Evolutionary conservation across 1,284 basidiomycete genomes (phyloP), one percentile per base, ranked within the genome.

Genomic region (Boletus putidus): DNA sequence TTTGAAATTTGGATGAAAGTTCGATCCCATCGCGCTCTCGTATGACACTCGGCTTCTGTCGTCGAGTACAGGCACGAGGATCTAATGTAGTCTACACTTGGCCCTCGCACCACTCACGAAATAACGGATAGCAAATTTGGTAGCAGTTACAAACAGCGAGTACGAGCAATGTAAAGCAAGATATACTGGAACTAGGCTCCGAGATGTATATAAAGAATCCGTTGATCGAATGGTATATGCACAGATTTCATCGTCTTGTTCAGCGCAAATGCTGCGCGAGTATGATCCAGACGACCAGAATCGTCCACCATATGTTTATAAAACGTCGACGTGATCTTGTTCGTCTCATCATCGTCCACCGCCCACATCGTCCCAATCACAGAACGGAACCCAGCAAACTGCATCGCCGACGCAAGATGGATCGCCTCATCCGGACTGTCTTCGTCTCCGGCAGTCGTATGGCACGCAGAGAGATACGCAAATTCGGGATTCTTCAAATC

Each of bases 401-500:
- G 18, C 29, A 33, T 47, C 31, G 45, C 31, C 12, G 29, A 31
- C 12, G 45, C 29, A 12, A 47, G 45, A 21, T 33, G 45, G 12
- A 47, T 33, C 29, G 20, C 43, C 25, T 27, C 7, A 21, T 35
- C n/a, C 4, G 21, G 31, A 35, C 46, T 48, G 21, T 23, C n/a
- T 23, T 48, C n/a, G 15, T 31, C 27, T 21, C 23, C 16, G 14
- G 36, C 43, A 1, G 43, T 51, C 15, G 55, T 51, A 25, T 51
- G 49, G 27, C 55, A 51, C 5, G 55, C 55, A 23, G 48, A 56
- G 3, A 52, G 43, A 15, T 36, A 48, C 8, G 58, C 40, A 23
- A 58, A 37, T 20, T 37, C 36, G 16, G 36, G 36, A 37, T 46
- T 46, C 33, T 55, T 33, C n/a, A 54, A 6, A 14, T 57, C 27